Conservation (phyloP, 345 rosid species). For the Turritis glabra region DNA sequence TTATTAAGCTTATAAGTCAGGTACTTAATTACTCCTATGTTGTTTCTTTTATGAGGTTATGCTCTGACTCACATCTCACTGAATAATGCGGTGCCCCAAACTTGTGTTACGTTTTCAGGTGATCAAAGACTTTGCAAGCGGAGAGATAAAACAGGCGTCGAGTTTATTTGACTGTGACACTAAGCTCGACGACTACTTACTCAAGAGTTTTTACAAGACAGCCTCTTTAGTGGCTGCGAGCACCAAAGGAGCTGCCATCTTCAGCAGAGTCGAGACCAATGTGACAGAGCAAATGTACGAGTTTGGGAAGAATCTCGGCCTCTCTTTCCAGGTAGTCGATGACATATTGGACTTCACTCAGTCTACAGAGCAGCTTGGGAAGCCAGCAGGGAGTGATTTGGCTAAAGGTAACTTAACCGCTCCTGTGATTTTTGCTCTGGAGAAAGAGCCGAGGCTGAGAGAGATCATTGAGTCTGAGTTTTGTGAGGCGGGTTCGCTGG, state of each 20-base stretch:
- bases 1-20: slow-evolving; percentile 89
- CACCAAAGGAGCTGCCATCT: slow-evolving; percentile 80
- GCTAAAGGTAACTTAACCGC: slow-evolving; percentile 88
- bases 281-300: slow-evolving; percentile 57
- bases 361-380: slow-evolving; percentile 83
- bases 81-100: not conserved
- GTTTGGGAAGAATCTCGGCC: slow-evolving; percentile 77
- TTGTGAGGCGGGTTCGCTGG: slow-evolving; percentile 65
- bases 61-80: not conserved
- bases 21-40: slow-evolving; percentile 28
- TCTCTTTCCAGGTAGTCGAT: slow-evolving; percentile 77
- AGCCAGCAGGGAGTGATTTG: slow-evolving; percentile 75
- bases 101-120: slow-evolving; percentile 44
- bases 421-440: slow-evolving; percentile 75
- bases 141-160: slow-evolving; percentile 91
- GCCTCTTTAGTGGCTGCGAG: slow-evolving; percentile 87
- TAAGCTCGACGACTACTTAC: slow-evolving; percentile 68
- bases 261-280: slow-evolving; percentile 52
- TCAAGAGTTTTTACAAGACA: slow-evolving; percentile 82
- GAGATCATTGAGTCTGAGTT: slow-evolving; percentile 83
- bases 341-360: slow-evolving; percentile 87
- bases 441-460: slow-evolving; percentile 67
- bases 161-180: slow-evolving; percentile 72
- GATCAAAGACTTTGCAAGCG: slow-evolving; percentile 89
- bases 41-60: not conserved